A percentile compares a stretch with the other conserved stretches of the same genome.
These are phyloP conservation scores for Globisporangium echinulatum DNA, from an alignment of 352 stramenopile genomes.

Conservation along the genomic window DNA sequence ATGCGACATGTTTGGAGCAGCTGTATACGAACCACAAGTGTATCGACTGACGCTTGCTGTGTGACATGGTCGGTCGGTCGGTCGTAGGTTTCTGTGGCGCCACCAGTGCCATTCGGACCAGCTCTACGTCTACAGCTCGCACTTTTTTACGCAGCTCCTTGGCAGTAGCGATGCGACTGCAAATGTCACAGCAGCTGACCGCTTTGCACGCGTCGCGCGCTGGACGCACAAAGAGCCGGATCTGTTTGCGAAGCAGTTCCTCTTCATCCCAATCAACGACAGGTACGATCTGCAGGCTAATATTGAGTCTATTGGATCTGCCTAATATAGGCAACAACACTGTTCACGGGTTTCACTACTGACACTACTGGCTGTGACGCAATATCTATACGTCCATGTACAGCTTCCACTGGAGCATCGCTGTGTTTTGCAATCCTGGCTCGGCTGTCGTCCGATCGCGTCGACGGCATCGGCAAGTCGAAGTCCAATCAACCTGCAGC, in stretches of 20 bases:
- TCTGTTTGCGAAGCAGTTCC: constrained; percentile 79
- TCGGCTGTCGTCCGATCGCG: constrained; percentile 56
- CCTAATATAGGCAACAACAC: no score
- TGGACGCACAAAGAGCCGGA: constrained; percentile 84
- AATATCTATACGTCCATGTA: not conserved
- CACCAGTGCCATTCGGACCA: constrained; percentile 53
- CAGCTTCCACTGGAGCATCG: constrained; percentile 89
- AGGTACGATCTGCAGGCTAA: constrained; percentile 25
- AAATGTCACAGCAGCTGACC: constrained; percentile 29
- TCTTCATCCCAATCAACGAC: constrained; percentile 90
- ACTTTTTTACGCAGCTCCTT: constrained; percentile 93
- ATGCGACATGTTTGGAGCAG: not conserved
- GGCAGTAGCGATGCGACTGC: not conserved
- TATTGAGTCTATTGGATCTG: no score
- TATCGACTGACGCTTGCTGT: not conserved
- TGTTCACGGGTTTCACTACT: no score
- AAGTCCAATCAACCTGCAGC: not conserved
- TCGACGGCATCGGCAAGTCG: constrained; percentile 6
- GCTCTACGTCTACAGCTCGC: constrained; percentile 92
- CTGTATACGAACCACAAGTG: not conserved
- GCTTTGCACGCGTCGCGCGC: constrained; percentile 47
- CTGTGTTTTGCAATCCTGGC: constrained; percentile 80
- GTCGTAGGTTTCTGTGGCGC: constrained; percentile 54
- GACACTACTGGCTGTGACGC: no score
- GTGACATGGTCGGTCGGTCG: constrained; percentile 1